Percentiles rank a stretch among this genome's conserved stretches.
Evolutionary conservation across 1,139 yeast species (phyloP).

Genomic region (Scheffersomyces quercinus): DNA sequence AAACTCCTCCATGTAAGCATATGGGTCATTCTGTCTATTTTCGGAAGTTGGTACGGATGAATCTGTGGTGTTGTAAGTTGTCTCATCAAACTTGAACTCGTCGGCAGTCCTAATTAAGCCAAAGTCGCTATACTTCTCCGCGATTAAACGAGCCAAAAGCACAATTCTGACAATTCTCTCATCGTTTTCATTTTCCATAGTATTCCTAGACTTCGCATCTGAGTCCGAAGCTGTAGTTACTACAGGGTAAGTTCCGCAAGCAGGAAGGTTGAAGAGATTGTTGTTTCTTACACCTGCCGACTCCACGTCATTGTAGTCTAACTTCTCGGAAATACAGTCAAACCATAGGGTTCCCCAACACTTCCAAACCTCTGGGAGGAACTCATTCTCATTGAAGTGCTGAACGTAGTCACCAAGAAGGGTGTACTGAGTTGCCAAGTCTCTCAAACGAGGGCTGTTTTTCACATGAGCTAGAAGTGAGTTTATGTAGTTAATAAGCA

Average conservation of each 20-base stretch:
- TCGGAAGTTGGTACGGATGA: slow-evolving; percentile 12
- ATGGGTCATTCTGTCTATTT: slow-evolving; percentile 19
- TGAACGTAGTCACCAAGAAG: slow-evolving; percentile 31
- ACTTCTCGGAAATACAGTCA: slow-evolving; percentile 53
- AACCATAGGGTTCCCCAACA: slow-evolving; percentile 87
- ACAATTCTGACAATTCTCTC: slow-evolving; percentile 53
- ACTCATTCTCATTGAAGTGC: slow-evolving; percentile 57
- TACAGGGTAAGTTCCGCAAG: slow-evolving; percentile 56
- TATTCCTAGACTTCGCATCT: slow-evolving; percentile 22
- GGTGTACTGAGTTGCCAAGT: slow-evolving; percentile 31
- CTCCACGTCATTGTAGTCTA: slow-evolving; percentile 51
- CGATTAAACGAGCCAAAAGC: slow-evolving; percentile 49
- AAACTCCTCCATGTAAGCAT: slow-evolving; percentile 34
- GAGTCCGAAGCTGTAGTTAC: slow-evolving; percentile 14
- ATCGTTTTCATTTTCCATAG: slow-evolving; percentile 37
- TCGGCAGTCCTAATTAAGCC: slow-evolving; percentile 50
- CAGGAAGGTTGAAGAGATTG: slow-evolving; percentile 64
- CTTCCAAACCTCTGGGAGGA: slow-evolving; percentile 74
- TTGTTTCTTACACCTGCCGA: slow-evolving; percentile 58
- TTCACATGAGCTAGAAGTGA: slow-evolving; percentile 40
- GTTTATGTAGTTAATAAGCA: slow-evolving; percentile 61
- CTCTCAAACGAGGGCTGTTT: slow-evolving; percentile 26
- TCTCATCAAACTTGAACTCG: slow-evolving; percentile 44
- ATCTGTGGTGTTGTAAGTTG: slow-evolving; percentile 27
- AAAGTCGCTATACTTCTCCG: slow-evolving; percentile 49